A percentile compares a stretch with the other conserved stretches of the same genome.
Conservation (phyloP, 2,329 filamentous ascomycete species). For the Fusarium xyrophilum region DNA sequence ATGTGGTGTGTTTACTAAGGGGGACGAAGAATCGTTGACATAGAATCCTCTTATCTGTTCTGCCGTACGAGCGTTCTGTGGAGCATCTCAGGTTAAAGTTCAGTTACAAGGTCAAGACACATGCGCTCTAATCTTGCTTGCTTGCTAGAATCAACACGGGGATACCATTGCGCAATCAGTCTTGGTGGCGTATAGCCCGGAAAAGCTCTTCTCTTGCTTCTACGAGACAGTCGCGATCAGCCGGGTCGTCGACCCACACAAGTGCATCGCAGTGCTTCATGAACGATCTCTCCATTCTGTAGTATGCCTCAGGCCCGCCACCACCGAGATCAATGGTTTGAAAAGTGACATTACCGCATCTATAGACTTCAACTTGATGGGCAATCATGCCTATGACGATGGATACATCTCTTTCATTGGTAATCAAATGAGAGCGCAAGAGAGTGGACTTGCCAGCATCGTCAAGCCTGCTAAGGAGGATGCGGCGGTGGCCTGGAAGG, state of each 20-base stretch:
- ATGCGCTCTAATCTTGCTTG: neutral
- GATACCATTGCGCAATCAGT: neutral
- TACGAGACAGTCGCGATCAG: neutral
- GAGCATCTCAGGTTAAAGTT: rapidly evolving
- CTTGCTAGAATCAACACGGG: neutral
- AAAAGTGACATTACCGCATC: neutral
- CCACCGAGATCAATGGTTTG: neutral
- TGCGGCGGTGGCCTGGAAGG: neutral
- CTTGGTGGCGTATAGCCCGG: neutral
- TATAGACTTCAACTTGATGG: neutral
- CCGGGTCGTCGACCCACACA: neutral
- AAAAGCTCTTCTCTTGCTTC: constrained; percentile 3
- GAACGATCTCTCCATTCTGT: neutral
- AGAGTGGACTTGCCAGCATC: neutral
- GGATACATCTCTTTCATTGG: neutral
- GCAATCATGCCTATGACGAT: neutral
- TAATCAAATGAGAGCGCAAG: neutral
- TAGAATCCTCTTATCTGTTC: neutral
- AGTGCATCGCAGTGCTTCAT: neutral
- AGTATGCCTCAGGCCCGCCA: neutral
- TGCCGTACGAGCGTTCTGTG: neutral
- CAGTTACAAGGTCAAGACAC: rapidly evolving
- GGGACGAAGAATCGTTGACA: neutral
- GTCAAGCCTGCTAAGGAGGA: neutral
- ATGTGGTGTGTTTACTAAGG: neutral